Base-by-base conservation (phyloP, 2,329 filamentous ascomycete genomes). In the Rhynchosporium graminicola region DNA sequence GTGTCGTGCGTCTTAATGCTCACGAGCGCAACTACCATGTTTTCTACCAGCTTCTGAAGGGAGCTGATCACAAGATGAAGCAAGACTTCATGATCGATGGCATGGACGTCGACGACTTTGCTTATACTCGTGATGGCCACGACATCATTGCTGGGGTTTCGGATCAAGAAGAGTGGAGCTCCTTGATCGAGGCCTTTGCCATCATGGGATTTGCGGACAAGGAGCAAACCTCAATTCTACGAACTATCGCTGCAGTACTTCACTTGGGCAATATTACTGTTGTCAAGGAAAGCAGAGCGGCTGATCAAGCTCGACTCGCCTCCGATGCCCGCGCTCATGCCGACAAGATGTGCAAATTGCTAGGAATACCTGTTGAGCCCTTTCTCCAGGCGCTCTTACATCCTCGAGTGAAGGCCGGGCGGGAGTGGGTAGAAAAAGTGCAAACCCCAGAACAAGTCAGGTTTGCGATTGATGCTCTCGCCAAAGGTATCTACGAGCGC, bases 381-480 rank as follows among this genome's bases (percentile, higher is more conserved):
- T 99, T 99, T 68, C 81, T 96, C 10, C 91, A 92, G 73, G 93
- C 92, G 0, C 80, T 99, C 4, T 81, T 99, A 10, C 95, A 98
- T 73, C 95, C 95, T 9, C 91, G 87, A 62, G 96, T 99, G 46
- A 97, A 97, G 77, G 95, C 95, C 47, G 95, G 95, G 26, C 87
- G 93, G 58, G 95, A 99, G 78, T 98, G 94, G 95, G 95, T 99
- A 2, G 93, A 98, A 74, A 99, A 98, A 75, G 93, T 96, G 1
- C 95, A 99, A 74, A 98, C 94, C 0, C 94, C 95, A 0, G 96
- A 99, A 68, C 95, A 99, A 75, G 96, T 97, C 50, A 89, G 91
- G 29, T 86, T 97, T 9, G 85, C 91, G 3, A 85, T 99, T 50
- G 92, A 98, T 76, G 94, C 95, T 15, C 82, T 99, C 15, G 87